Evolutionary conservation across 495 filamentous ascomycete genomes (phyloP), one percentile per base, ranked within the genome.

Genomic region (Talaromyces thailandensis): DNA sequence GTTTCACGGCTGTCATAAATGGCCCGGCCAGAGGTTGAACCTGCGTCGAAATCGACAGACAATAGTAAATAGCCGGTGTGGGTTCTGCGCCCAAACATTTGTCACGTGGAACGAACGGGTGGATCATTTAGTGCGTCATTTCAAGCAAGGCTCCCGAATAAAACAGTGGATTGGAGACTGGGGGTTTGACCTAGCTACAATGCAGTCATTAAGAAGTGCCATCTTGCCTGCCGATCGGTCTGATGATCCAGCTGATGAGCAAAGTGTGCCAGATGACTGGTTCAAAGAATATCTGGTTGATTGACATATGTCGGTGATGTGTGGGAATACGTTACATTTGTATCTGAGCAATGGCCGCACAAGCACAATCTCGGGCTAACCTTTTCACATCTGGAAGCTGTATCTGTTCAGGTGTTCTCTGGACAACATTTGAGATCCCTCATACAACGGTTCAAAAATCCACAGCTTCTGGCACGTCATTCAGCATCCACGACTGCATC

Each of bases 151-250:
- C 55, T 77, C 76, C 40, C 81, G 78, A 63, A 91, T 91, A 87
- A 78, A 75, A 31, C 82, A 87, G 66, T 91, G 88, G 88, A 81
- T 79, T 69, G 87, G 88, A 66, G 85, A 86, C 69, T 89, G 87
- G 86, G 88, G 88, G 70, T 84, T 90, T 50, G 84, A 89, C 61
- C 66, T 69, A 12, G 74, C 77, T 28, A 79, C 86, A 18, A 75
- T 84, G 66, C 77, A 80, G 62, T 75, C 82, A 69, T 75, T 90
- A 64, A 81, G 86, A 66, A 85, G 86, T 69, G 84, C 83, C 24
- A 80, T 84, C 58, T 76, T 83, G 12, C 82, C 83, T 16, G 82
- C 60, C 25, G 67, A 66, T 23, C 62, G 70, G 43, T 56, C 43
- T 21, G n/a, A 48, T 21, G 8, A 48, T 21, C 11, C 11, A 1